phyloP scores from a whole-genome alignment of 75 land plant genomes.

The Gnetum montanum region DNA sequence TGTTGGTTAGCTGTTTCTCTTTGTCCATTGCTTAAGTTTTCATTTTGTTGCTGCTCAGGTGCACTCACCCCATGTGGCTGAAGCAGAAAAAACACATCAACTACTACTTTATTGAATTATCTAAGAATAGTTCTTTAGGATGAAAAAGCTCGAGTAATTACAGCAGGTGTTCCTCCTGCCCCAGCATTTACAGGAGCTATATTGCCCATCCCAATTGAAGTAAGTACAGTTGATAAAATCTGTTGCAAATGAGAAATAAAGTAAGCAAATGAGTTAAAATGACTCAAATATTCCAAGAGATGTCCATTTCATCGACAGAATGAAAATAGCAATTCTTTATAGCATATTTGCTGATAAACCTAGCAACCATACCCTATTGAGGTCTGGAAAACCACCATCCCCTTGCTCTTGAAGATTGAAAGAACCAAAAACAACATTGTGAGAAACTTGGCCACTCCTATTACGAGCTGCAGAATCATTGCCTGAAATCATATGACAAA shows the following conservation, averaged over 20 bases:
- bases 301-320: background rate
- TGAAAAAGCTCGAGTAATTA: too few species aligned
- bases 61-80: too few species aligned
- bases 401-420: conserved; percentile 84
- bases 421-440: conserved; percentile 77
- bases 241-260: too few species aligned
- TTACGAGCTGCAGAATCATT: conserved; percentile 26
- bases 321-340: background rate
- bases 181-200: conserved; percentile 4
- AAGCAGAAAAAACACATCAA: too few species aligned
- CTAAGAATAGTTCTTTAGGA: too few species aligned
- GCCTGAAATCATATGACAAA: conserved; percentile 20
- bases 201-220: conserved; percentile 45
- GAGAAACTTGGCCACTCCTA: conserved; percentile 74
- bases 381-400: conserved; percentile 53
- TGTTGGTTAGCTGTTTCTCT: conserved; percentile 12
- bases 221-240: conserved; percentile 47
- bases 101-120: background rate
- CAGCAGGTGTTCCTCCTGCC: conserved; percentile 1
- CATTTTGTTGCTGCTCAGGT: too few species aligned
- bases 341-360: too few species aligned
- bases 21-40: too few species aligned
- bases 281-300: background rate
- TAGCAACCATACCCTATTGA: conserved; percentile 44
- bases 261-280: background rate